A percentile compares a stretch with the other conserved stretches of the same genome.
Evolutionary conservation across 176 grass and related monocot species (phyloP).

Genomic region (Luzula sylvatica): DNA sequence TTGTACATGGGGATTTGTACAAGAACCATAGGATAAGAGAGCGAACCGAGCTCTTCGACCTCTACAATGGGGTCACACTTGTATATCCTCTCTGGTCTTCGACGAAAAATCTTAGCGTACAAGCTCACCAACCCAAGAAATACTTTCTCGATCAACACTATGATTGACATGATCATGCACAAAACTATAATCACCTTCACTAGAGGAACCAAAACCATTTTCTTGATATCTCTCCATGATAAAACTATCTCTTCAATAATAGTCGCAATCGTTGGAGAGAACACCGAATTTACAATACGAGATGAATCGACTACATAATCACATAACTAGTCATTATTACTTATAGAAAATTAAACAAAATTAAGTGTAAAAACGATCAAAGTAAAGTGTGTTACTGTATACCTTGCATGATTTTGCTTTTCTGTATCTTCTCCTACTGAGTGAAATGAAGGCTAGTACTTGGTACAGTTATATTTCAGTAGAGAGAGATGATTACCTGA

Average conservation of each 20-base stretch:
- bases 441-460: too few species aligned
- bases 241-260: constrained; percentile 16
- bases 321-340: not conserved
- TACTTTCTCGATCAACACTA: constrained; percentile 55
- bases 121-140: constrained; percentile 36
- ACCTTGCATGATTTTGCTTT: constrained; percentile 39
- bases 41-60: constrained; percentile 33
- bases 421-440: not conserved
- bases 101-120: constrained; percentile 21
- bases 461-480: not conserved
- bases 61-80: constrained; percentile 27
- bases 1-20: constrained; percentile 97
- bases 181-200: constrained; percentile 23
- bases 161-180: constrained; percentile 51
- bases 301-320: constrained; percentile 3
- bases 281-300: not conserved
- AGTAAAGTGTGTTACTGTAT: not conserved
- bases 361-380: not conserved
- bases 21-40: constrained; percentile 59
- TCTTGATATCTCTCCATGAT: constrained; percentile 26
- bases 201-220: constrained; percentile 27
- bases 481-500: not conserved
- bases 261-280: not conserved
- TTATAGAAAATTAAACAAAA: not conserved
- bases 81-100: constrained; percentile 25